Base-by-base conservation (phyloP, 805 yeast genomes). In the Isabelozyma pseudorhagii region DNA sequence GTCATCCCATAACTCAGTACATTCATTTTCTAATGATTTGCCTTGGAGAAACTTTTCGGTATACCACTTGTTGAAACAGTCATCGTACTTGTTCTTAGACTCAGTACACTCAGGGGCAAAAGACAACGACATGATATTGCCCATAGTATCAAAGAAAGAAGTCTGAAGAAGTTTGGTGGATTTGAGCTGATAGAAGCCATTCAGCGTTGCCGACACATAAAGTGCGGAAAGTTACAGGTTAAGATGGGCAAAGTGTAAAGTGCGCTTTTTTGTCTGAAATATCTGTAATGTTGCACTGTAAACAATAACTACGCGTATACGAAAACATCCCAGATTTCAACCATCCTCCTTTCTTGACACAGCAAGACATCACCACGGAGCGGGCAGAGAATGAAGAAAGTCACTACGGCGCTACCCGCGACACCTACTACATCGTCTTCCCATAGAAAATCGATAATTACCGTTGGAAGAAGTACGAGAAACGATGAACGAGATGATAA, bases 31-130 rank as follows among this genome's bases (percentile, higher is more conserved):
- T 49, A 82, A 69, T 57, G 81, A 67, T 57, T 71, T 66, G 2
- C 78, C 78, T 54, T 74, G 67, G 49, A 87, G 70, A 56, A 87
- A 87, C 67, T 87, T 87, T 58, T 94, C 97, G 5, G 94, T 84
- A 66, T 94, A 94, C 99, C 99, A 92, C 56, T 80, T 80, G 69
- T 91, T 92, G 73, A 94, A 94, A 67, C 99, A 94, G 61, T 84
- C 87, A 64, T 94, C 98, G 63, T 94, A 94, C 60, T 83, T 81
- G 58, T 83, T 82, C 69, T 94, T 94, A 50, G 86, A 80, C 36
- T 83, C 87, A 18, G 96, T 89, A 69, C 99, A 94, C 71, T 94
- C 98, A 25, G 97, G 97, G 38, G 99, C 98, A 76, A 94, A 88
- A 52, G 97, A 90, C 9, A 66, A 74, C 6, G 96, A 74, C 78